phyloP scores from a whole-genome alignment of 2,329 filamentous ascomycete species.

The Nemania abortiva region DNA sequence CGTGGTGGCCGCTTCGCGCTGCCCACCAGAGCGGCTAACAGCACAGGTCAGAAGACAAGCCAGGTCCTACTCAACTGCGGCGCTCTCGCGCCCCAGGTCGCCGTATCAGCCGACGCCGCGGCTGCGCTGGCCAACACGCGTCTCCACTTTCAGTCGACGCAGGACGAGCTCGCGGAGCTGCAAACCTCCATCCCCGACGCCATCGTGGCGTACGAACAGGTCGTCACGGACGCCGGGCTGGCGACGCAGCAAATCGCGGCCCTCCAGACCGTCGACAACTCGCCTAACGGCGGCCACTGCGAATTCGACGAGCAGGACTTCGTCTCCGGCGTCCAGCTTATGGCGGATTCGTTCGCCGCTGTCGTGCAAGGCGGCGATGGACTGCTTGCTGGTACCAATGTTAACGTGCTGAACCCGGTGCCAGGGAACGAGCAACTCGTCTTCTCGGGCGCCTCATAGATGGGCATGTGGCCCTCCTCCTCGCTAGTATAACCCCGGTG shows the following conservation, averaged over 20 bases:
- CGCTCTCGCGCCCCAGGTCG: slow-evolving; percentile 65
- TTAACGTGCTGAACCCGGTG: slow-evolving; percentile 63
- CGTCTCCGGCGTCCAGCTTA: slow-evolving; percentile 67
- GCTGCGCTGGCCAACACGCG: slow-evolving; percentile 60
- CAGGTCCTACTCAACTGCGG: slow-evolving; percentile 70
- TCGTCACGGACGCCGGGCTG: slow-evolving; percentile 60
- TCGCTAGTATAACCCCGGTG: neutral
- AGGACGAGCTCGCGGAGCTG: slow-evolving; percentile 62
- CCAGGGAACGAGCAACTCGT: slow-evolving; percentile 62
- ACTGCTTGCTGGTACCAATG: slow-evolving; percentile 57
- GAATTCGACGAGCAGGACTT: slow-evolving; percentile 68
- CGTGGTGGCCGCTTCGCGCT: neutral
- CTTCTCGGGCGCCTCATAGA: slow-evolving; percentile 51
- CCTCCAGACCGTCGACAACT: slow-evolving; percentile 69
- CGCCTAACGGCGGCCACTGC: slow-evolving; percentile 68
- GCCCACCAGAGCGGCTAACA: neutral
- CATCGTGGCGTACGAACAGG: slow-evolving; percentile 63
- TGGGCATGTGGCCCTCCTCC: too few relatives aligned
- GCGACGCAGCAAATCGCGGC: slow-evolving; percentile 59
- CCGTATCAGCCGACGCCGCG: slow-evolving; percentile 56
- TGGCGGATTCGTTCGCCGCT: slow-evolving; percentile 64
- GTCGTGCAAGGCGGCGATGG: slow-evolving; percentile 67
- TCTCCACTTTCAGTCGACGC: slow-evolving; percentile 69
- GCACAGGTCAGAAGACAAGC: slow-evolving; percentile 14
- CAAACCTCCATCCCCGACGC: slow-evolving; percentile 64